Evolutionary conservation across 768 basidiomycete species (phyloP).

Genomic region (Boletus rubescentipes): DNA sequence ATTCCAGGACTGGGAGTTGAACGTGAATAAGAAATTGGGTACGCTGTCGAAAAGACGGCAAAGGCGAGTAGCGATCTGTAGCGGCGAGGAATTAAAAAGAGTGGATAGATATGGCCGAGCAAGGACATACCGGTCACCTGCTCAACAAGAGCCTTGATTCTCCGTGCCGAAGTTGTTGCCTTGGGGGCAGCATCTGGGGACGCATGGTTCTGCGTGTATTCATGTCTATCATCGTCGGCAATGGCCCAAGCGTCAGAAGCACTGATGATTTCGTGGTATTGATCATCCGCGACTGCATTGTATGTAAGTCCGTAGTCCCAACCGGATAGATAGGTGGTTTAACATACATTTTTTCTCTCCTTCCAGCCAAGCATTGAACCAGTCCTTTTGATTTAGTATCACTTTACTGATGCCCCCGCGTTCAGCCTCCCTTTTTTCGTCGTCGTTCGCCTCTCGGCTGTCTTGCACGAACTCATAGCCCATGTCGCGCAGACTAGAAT

Average conservation of each 20-base stretch:
- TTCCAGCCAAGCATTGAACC: constrained; percentile 89
- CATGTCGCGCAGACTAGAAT: constrained; percentile 70
- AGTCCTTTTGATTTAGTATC: constrained; percentile 78
- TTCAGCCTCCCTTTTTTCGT: constrained; percentile 26
- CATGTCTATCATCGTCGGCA: constrained; percentile 59
- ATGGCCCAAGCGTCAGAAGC: constrained; percentile 85
- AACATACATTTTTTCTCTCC: constrained; percentile 86
- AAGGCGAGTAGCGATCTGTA: constrained; percentile 85
- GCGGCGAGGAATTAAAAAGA: not conserved
- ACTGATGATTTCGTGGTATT: constrained; percentile 82
- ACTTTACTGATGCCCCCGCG: constrained; percentile 84
- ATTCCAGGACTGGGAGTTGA: constrained; percentile 81
- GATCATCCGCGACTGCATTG: constrained; percentile 75
- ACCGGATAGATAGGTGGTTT: not conserved
- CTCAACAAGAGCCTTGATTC: constrained; percentile 82
- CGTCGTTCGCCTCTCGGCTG: constrained; percentile 14
- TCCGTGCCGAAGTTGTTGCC: constrained; percentile 81
- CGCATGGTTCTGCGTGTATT: constrained; percentile 32
- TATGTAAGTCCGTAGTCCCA: not conserved
- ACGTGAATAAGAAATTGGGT: constrained; percentile 81
- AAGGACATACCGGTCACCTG: constrained; percentile 77
- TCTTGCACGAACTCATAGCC: constrained; percentile 56
- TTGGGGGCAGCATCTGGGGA: constrained; percentile 42
- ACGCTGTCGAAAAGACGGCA: constrained; percentile 76
- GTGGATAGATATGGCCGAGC: not conserved